Base-by-base conservation (phyloP, 2,329 filamentous ascomycete species). In the Trichoderma brevicompactum region DNA sequence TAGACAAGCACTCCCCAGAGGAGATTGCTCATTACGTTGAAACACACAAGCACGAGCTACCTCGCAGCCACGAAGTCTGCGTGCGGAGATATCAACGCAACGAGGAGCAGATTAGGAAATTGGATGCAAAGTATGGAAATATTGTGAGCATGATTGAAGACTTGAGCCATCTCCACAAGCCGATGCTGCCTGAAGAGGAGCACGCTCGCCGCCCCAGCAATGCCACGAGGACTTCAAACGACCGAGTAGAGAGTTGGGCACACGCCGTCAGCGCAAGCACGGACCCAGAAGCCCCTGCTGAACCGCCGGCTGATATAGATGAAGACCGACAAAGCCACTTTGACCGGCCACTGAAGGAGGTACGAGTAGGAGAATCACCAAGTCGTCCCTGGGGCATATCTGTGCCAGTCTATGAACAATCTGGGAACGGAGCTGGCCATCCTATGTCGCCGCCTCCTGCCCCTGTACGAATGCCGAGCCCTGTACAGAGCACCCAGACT, bases 71-170 rank as follows among this genome's bases (percentile, higher is more conserved):
- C 78, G 92, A 96, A 75, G 87, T 97, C 50, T 98, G 94, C 76
- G 88, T 98, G 67, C 89, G 91, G 73, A 87, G 94, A 65, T 97
- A 97, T 75, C 92, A 96, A 78, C 90, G 87, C 76, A 94, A 94
- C 73, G 90, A 94, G 71, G 86, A 91, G 68, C 91, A 94, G 73
- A 91, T 96, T 73, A 88, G 88, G 69, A 92, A 96, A 77, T 83
- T 98, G 64, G 94, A 98, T 76, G 92, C 92, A 68, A 98, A 97
- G 77, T 98, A 97, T 75, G 93, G 92, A 69, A 94, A 90, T 75
- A 81, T 97, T 49, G 92, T 92, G 70, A 96, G 87, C 78, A 97
- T 98, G 94, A 96, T 98, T 67, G 90, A 95, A 75, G 92, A 92
- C 8, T 82, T 98, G 44, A 92, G 93, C 55, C 86, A 89, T 69